Conservation (phyloP, 1,284 basidiomycete species). For the Ganoderma boninense region DNA sequence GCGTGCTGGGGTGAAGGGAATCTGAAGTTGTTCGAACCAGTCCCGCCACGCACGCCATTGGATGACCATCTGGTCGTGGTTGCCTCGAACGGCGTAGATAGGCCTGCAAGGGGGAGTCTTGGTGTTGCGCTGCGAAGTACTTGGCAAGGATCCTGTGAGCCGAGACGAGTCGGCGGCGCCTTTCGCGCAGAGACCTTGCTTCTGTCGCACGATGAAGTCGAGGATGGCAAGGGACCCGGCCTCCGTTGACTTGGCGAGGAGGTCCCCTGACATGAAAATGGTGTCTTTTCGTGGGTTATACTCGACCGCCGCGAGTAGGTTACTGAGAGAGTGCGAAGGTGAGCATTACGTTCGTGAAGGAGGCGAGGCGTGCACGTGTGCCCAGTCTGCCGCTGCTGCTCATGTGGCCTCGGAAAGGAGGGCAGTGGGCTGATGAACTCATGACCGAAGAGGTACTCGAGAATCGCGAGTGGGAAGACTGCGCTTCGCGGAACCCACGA, state of each 20-base stretch:
- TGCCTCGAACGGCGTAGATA: constrained; percentile 80
- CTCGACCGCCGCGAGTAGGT: constrained; percentile 65
- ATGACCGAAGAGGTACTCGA: constrained; percentile 14
- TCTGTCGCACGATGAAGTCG: constrained; percentile 61
- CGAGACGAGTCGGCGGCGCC: constrained; percentile 34
- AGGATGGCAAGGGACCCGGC: constrained; percentile 70
- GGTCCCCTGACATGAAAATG: constrained; percentile 84
- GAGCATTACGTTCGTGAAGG: constrained; percentile 7
- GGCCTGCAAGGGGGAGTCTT: constrained; percentile 23
- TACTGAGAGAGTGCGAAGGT: constrained; percentile 47
- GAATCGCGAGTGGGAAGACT: background rate
- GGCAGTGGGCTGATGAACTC: background rate
- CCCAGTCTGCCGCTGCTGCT: background rate
- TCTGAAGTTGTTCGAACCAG: constrained; percentile 55
- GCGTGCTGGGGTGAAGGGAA: constrained; percentile 29
- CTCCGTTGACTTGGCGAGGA: constrained; percentile 74
- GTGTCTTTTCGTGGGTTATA: constrained; percentile 70
- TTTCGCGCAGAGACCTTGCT: constrained; percentile 37
- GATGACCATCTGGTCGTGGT: constrained; percentile 89
- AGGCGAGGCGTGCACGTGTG: background rate
- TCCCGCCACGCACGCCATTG: constrained; percentile 88
- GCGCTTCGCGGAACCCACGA: constrained; percentile 14
- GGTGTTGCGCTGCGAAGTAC: background rate
- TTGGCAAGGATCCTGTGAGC: constrained; percentile 1
- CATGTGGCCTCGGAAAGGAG: constrained; percentile 4